Evolutionary conservation across 169 alveolate genomes (phyloP).

Genomic region (Cryptosporidium felis): DNA sequence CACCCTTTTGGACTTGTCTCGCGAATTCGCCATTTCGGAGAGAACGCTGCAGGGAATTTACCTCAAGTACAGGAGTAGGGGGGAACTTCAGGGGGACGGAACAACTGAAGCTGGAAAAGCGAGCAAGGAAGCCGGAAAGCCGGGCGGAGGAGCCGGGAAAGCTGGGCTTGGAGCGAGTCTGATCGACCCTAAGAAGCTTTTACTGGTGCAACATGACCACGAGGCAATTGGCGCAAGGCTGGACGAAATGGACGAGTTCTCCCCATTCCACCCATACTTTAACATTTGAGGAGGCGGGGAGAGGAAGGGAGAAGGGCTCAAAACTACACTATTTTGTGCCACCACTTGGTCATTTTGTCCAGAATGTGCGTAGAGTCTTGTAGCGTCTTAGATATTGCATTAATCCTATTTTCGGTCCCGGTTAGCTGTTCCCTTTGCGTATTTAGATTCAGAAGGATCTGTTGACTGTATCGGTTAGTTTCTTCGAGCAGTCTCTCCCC

Average conservation of each 20-base stretch:
- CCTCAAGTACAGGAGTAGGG: background rate
- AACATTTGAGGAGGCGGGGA: background rate
- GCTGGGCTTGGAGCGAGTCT: no score
- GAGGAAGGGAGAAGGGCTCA: background rate
- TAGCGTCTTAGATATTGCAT: background rate
- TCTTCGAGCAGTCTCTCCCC: constrained; percentile 51
- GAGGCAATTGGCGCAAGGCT: no score
- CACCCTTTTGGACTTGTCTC: background rate
- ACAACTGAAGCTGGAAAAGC: no score
- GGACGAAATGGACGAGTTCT: constrained; percentile 11
- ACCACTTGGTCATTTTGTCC: constrained; percentile 66
- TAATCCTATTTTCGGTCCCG: background rate
- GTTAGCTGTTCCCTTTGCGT: constrained; percentile 54
- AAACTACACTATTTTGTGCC: constrained; percentile 33
- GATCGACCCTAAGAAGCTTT: no score
- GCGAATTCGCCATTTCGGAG: constrained; percentile 6
- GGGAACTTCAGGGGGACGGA: no score
- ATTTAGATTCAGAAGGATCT: constrained; percentile 25
- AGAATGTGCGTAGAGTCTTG: constrained; percentile 35
- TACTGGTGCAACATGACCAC: no score
- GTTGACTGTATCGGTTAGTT: constrained; percentile 62
- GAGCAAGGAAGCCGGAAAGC: background rate
- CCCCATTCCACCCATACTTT: constrained; percentile 52
- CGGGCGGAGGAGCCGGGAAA: background rate
- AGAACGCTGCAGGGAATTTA: background rate